Evolutionary conservation across 2,329 filamentous ascomycete genomes (phyloP), one percentile per base, ranked within the genome.

Genomic region (Xylariaceae sp.): DNA sequence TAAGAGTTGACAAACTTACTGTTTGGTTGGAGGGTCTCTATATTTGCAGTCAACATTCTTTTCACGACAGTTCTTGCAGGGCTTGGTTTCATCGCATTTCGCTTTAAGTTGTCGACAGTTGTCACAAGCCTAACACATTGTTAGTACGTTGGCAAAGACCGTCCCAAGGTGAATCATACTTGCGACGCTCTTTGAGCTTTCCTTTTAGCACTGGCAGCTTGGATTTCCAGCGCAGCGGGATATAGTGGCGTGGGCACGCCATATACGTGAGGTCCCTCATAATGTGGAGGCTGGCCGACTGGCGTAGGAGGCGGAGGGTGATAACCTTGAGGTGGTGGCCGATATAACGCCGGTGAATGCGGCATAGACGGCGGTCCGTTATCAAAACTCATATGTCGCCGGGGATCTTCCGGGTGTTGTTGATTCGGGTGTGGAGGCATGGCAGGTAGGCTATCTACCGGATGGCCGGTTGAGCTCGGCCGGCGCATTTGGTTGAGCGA

Each of bases 51-150:
- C 77, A 23, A 89, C 76, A 54, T 79, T 83, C 63, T 94, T 94
- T 56, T 97, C 91, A 58, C 85, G 86, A 65, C 93, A 98, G 58
- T 85, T 88, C 62, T 89, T 92, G 58, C 86, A 85, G 2, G 86
- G 90, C 54, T 86, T 83, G 10, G 83, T 83, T 71, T 95, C 90
- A 58, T 95, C 89, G 64, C 90, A 95, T 67, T 95, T 95, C 12
- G 89, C 89, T 67, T 95, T 95, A 32, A 92, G 77, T 49, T 86
- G 79, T 47, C 90, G 83, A 67, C 90, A 95, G 65, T 85, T 88
- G 60, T 95, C 90, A 67, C 93, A 98, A 29, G 93, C 93, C 84
- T 95, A 47, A 12, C 27, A 34, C 52, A 44, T 25, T 55, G 50
- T 46, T 55, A 53, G 46, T 34, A 42, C 22, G 39, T 38, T 19